These are phyloP conservation scores for Pseudocercospora fijiensis DNA, from an alignment of 2,329 filamentous ascomycete species.

Conservation along the genomic window DNA sequence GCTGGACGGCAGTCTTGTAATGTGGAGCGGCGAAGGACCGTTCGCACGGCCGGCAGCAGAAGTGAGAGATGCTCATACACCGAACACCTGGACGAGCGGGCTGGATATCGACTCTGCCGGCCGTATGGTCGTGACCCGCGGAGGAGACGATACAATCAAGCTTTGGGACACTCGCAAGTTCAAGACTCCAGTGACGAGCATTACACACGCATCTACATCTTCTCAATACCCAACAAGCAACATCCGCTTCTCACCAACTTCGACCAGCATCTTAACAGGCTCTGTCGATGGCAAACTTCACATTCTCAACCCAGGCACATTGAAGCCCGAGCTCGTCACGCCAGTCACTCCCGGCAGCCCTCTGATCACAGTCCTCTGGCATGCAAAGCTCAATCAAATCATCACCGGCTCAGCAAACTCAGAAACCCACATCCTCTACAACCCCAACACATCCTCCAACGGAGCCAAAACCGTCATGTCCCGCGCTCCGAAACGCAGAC, in stretches of 20 bases:
- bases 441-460: slow-evolving; percentile 73
- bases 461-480: slow-evolving; percentile 90
- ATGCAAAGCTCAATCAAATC: slow-evolving; percentile 93
- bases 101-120: slow-evolving; percentile 89
- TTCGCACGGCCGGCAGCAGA: slow-evolving; percentile 79
- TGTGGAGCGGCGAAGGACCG: slow-evolving; percentile 89
- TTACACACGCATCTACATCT: slow-evolving; percentile 77
- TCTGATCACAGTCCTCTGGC: slow-evolving; percentile 84
- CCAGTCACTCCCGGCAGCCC: slow-evolving; percentile 83
- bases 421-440: slow-evolving; percentile 87
- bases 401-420: slow-evolving; percentile 89
- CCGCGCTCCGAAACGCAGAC: slow-evolving; percentile 87
- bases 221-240: slow-evolving; percentile 80
- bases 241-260: slow-evolving; percentile 84
- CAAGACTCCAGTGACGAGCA: slow-evolving; percentile 79
- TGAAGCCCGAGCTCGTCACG: slow-evolving; percentile 79
- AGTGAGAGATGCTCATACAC: slow-evolving; percentile 76
- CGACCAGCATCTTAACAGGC: slow-evolving; percentile 82
- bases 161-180: slow-evolving; percentile 97
- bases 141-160: slow-evolving; percentile 90
- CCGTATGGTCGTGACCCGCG: slow-evolving; percentile 82
- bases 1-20: slow-evolving; percentile 82
- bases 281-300: slow-evolving; percentile 83
- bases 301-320: slow-evolving; percentile 88
- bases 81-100: slow-evolving; percentile 86